Evolutionary conservation across 148 eudicot genomes (phyloP), one percentile per base, ranked within the genome.

Genomic region (Selenicereus undatus): DNA sequence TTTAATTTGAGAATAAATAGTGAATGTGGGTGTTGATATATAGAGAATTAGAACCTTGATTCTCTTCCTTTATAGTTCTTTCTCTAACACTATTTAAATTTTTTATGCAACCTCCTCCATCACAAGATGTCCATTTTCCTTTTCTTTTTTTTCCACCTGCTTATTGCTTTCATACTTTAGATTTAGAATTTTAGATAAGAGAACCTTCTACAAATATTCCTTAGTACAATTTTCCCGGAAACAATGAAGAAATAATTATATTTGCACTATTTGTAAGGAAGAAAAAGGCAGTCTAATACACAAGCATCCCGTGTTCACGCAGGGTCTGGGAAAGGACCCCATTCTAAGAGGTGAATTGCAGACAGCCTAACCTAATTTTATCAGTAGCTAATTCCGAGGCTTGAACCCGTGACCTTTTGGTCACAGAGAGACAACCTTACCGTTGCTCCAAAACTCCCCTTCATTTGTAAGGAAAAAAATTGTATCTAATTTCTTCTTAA

Each of bases 11-110:
- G 72, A 73, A 36, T 39, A 42, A 73, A 20, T 58, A 56, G 20
- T 35, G 74, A 69, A 54, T 70, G 76, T 70, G 84, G 54, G 60
- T n/a, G 13, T 74, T 74, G 73, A 73, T 81, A 64, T 12, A 30
- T 42, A 75, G 64, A 80, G 69, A 76, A 76, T 65, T 76, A 76
- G 81, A 64, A 62, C 58, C 36, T 77, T 27, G 26, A 9, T 71
- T 76, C 76, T 35, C 60, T 80, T 45, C 75, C 22, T 74, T 45
- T 74, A 9, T 48, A 39, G 51, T 80, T 51, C 65, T 64, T 75
- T n/a, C 65, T 58, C 4, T 80, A 27, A 0, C 21, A n/a, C 32
- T 70, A 73, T 71, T 62, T 32, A 9, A 74, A 30, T 11, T 30
- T 81, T 66, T 81, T 48, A 51, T 76, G 79, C 79, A 30, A 68